Evolutionary conservation across 129 eudicot genomes (phyloP), one percentile per base, ranked within the genome.

Genomic region (Flaveria ramosissima): DNA sequence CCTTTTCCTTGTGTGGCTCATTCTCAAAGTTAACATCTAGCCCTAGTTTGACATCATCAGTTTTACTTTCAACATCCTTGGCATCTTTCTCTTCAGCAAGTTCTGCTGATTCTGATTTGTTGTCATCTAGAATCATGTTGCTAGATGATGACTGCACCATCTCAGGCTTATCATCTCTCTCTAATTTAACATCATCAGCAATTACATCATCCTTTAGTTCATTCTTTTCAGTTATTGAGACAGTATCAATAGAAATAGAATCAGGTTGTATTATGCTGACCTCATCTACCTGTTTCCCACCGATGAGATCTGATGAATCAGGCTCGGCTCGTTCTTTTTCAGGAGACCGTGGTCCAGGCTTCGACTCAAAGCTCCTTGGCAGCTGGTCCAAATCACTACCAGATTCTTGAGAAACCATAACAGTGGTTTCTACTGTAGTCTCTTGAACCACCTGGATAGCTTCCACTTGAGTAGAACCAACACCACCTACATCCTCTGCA

Each of bases 101-200:
- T 81, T 83, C 96, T 78, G 76, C 57, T 46, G 89, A 79, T 80
- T 81, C 87, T 75, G 84, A 5, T 63, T 63, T 63, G 46, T 43
- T 30, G 74, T 71, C 90, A 80, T 85, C 87, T 43, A 81, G 74
- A 63, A 69, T 77, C 80, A 76, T 46, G 77, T 53, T 43, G 82
- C 82, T 72, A 55, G 86, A 77, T 65, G 84, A 77, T 69, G 83
- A 83, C 82, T 84, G 84, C 80, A 77, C 86, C 86, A 83, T 74
- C 82, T 82, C 88, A 85, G 85, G 91, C 82, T 88, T 88, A 88
- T 74, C 87, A 80, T 85, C 97, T 78, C 81, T 55, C 80, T 88
- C 97, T 89, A 91, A 85, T 87, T 88, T 81, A 84, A 90, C 96
- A 94, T 85, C 85, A 85, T 88, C 96, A 89, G 87, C 85, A 87